Percentiles rank a stretch among this genome's conserved stretches.
phyloP scores from a whole-genome alignment of 352 stramenopile genomes.

The Pythium pectinolyticum region DNA sequence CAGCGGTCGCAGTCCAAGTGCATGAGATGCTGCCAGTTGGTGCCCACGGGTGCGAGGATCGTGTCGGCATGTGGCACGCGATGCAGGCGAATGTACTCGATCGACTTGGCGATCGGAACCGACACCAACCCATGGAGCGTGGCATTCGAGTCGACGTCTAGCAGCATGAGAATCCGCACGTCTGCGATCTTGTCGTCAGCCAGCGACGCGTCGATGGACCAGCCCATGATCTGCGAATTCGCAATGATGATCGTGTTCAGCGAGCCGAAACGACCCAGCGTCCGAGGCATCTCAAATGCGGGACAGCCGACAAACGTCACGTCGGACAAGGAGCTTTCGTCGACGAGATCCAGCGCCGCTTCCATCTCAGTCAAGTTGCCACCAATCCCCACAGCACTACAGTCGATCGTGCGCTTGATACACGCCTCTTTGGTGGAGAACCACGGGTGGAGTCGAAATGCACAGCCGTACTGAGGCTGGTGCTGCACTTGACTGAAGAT shows the following conservation, averaged over 20 bases:
- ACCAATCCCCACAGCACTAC: background rate
- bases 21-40: background rate
- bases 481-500: background rate
- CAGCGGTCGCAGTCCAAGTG: slow-evolving; percentile 8
- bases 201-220: too few species aligned
- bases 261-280: background rate
- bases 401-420: slow-evolving; percentile 9
- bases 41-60: background rate
- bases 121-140: too few species aligned
- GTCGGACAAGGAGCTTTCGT: background rate
- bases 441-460: slow-evolving; percentile 21
- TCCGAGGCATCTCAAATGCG: background rate
- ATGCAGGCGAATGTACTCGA: slow-evolving; percentile 21
- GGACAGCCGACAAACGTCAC: slow-evolving; percentile 10
- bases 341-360: background rate
- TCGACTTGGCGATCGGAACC: background rate
- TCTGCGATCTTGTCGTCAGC: too few species aligned
- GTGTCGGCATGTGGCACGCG: background rate
- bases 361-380: background rate
- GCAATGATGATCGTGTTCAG: slow-evolving; percentile 3
- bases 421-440: slow-evolving; percentile 17
- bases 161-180: too few species aligned
- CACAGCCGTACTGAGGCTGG: background rate
- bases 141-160: too few species aligned
- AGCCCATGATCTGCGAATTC: too few species aligned